These are phyloP conservation scores for Lonicera japonica DNA, from an alignment of 129 eudicot genomes.

Conservation along the genomic window DNA sequence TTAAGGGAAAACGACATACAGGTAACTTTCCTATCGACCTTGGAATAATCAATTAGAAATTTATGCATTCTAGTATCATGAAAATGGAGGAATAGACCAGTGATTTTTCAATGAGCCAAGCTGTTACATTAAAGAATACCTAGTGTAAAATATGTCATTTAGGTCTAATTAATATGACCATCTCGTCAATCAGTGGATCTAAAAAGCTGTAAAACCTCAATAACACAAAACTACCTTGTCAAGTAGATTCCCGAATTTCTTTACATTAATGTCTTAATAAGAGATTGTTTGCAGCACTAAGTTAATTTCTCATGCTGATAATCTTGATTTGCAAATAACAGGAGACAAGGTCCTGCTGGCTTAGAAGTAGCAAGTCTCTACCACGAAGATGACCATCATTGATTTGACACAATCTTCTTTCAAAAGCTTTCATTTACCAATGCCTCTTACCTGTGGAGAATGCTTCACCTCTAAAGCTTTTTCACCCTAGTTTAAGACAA, in stretches of 20 bases:
- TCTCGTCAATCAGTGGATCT: not conserved
- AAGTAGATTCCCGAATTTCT: too few relatives aligned
- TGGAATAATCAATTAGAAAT: not conserved
- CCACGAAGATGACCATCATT: constrained; percentile 28
- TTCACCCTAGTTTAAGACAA: too few relatives aligned
- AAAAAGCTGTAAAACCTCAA: not conserved
- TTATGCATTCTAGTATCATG: not conserved
- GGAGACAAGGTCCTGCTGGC: constrained; percentile 52
- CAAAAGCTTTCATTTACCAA: not conserved
- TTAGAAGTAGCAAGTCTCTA: constrained; percentile 39
- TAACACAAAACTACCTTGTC: not conserved
- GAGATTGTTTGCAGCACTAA: constrained; percentile 1
- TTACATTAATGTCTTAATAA: too few relatives aligned
- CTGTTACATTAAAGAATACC: not conserved
- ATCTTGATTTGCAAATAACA: constrained; percentile 16
- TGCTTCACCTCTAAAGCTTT: constrained; percentile 1
- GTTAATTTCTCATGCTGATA: not conserved
- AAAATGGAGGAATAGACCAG: not conserved
- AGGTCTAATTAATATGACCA: not conserved
- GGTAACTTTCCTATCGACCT: constrained; percentile 34
- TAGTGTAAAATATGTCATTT: not conserved
- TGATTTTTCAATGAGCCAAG: not conserved
- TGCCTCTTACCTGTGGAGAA: not conserved
- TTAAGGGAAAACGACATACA: constrained; percentile 48
- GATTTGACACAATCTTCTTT: not conserved